phyloP scores from a whole-genome alignment of 345 rosid species.

The Salix udensis region DNA sequence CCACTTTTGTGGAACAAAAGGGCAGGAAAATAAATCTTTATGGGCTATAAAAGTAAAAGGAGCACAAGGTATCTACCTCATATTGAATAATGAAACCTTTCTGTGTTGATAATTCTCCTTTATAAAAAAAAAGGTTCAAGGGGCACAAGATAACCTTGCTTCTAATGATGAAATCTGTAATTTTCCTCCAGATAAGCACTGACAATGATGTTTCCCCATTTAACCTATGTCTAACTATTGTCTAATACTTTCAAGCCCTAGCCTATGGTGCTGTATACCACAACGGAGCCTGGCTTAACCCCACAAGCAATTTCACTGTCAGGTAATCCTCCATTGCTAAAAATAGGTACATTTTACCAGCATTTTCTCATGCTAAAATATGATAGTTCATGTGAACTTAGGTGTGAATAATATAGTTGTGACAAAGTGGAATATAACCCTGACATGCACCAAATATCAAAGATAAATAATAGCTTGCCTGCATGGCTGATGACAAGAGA shows the following conservation, averaged over 20 bases:
- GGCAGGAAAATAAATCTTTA: neutral
- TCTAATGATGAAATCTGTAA: neutral
- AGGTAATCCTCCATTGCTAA: neutral
- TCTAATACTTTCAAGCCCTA: neutral
- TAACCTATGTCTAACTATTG: neutral
- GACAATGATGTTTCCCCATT: neutral
- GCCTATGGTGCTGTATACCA: neutral
- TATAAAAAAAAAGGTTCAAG: neutral
- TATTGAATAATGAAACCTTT: neutral
- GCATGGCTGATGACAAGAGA: conserved; percentile 95
- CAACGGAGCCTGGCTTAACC: neutral
- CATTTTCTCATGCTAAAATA: neutral
- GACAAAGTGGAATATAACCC: neutral
- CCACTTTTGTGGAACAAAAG: neutral
- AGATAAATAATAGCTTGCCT: conserved; percentile 31
- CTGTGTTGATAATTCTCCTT: neutral
- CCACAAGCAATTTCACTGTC: neutral
- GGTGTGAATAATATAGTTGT: neutral
- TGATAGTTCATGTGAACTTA: neutral
- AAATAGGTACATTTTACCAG: neutral
- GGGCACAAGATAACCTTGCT: neutral
- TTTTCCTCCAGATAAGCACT: neutral
- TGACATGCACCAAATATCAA: neutral
- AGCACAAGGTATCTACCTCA: neutral
- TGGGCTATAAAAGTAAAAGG: neutral